phyloP scores from a whole-genome alignment of 768 basidiomycete species.

The Rossbeevera mucosa region DNA sequence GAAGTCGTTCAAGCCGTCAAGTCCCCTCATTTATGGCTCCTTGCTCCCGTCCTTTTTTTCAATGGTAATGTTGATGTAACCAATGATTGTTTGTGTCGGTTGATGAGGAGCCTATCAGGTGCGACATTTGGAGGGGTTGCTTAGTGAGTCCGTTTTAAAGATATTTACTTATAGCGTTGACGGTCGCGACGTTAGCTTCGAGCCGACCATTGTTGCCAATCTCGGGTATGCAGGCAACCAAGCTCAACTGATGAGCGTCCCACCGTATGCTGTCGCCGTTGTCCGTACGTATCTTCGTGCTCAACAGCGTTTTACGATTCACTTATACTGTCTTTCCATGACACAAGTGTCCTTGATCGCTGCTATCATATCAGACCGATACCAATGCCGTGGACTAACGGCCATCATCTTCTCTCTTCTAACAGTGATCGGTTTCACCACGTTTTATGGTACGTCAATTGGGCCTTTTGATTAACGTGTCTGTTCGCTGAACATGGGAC shows the following conservation, averaged over 20 bases:
- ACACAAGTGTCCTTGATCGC: slow-evolving; percentile 33
- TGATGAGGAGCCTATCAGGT: slow-evolving; percentile 12
- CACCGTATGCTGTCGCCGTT: slow-evolving; percentile 13
- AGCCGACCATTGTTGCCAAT: slow-evolving; percentile 64
- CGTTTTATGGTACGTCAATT: slow-evolving; percentile 46
- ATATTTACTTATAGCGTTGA: slow-evolving; percentile 31
- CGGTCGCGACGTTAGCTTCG: slow-evolving; percentile 45
- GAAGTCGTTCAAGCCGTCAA: slow-evolving; percentile 48
- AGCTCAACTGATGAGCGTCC: slow-evolving; percentile 40
- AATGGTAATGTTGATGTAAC: slow-evolving; percentile 34
- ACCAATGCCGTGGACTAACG: slow-evolving; percentile 46
- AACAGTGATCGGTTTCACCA: slow-evolving; percentile 47
- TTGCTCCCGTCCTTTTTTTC: slow-evolving; percentile 45
- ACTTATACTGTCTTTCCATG: background rate
- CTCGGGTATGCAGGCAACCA: slow-evolving; percentile 51
- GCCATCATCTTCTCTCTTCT: slow-evolving; percentile 42
- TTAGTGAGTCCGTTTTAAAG: slow-evolving; percentile 17
- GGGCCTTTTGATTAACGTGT: background rate
- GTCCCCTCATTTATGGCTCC: slow-evolving; percentile 51
- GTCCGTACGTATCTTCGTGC: slow-evolving; percentile 16
- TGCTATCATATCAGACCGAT: slow-evolving; percentile 53
- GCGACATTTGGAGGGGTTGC: slow-evolving; percentile 12
- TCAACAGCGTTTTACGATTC: background rate
- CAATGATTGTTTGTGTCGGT: background rate
- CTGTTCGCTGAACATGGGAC: background rate